Conservation (phyloP, 1,139 yeast genomes). For the Debaryomyces singareniensis region DNA sequence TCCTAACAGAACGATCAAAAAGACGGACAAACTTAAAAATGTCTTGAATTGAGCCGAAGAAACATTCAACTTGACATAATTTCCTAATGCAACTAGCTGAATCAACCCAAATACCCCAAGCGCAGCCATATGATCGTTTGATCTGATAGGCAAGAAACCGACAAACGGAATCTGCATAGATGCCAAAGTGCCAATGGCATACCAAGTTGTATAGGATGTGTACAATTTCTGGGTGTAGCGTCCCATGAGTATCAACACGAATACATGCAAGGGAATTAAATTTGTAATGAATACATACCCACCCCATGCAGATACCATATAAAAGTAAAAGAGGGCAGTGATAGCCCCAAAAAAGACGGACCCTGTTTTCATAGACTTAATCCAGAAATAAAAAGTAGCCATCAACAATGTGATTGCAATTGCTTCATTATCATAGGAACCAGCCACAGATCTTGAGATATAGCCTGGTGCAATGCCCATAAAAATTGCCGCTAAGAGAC, state of each 20-base stretch:
- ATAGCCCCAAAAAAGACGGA: conserved; percentile 79
- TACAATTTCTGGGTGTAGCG: conserved; percentile 79
- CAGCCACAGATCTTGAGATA: conserved; percentile 97
- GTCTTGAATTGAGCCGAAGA: conserved; percentile 71
- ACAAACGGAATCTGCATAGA: conserved; percentile 99
- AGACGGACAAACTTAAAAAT: conserved; percentile 58
- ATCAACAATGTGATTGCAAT: conserved; percentile 93
- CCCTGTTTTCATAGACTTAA: conserved; percentile 86
- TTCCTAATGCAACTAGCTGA: conserved; percentile 85
- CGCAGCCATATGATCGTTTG: conserved; percentile 98
- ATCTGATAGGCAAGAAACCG: conserved; percentile 92
- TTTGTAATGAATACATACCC: conserved; percentile 98
- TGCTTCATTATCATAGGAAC: conserved; percentile 98
- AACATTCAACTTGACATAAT: conserved; percentile 69
- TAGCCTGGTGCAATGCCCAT: conserved; percentile 99
- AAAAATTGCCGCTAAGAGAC: conserved; percentile 85
- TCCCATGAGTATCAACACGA: conserved; percentile 89
- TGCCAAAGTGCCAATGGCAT: conserved; percentile 90
- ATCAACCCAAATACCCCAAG: conserved; percentile 94
- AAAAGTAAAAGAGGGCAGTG: conserved; percentile 86
- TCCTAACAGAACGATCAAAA: conserved; percentile 54
- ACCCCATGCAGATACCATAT: conserved; percentile 99
- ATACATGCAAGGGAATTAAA: conserved; percentile 92
- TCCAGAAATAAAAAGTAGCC: conserved; percentile 96
- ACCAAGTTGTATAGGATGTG: conserved; percentile 95